Conservation (phyloP, 805 yeast species). For the Cyberlindnera lachancei region DNA sequence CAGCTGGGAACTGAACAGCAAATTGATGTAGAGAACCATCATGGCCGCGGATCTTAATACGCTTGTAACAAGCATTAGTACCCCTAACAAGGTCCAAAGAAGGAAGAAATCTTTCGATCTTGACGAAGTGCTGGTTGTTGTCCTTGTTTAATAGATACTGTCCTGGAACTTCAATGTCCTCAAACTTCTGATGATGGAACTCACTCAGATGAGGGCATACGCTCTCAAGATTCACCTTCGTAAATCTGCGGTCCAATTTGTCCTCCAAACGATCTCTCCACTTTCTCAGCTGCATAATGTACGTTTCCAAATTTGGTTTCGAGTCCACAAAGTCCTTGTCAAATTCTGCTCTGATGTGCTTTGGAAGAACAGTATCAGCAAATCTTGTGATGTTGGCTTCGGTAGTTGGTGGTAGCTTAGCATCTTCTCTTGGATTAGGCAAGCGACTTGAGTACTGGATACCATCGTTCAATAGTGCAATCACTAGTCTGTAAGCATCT, state of each 20-base stretch:
- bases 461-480: conserved; percentile 89
- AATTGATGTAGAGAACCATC: conserved; percentile 90
- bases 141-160: conserved; percentile 88
- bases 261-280: conserved; percentile 95
- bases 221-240: conserved; percentile 75
- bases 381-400: conserved; percentile 82
- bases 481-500: conserved; percentile 89
- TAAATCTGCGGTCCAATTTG: conserved; percentile 78
- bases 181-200: conserved; percentile 97
- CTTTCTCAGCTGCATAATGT: conserved; percentile 71
- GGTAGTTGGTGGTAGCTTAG: conserved; percentile 82
- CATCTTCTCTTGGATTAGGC: conserved; percentile 82
- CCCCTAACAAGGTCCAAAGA: conserved; percentile 84
- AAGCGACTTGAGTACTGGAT: conserved; percentile 82
- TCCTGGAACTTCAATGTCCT: conserved; percentile 96
- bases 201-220: conserved; percentile 93
- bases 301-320: conserved; percentile 83
- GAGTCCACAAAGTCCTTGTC: conserved; percentile 83
- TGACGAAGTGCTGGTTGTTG: conserved; percentile 81
- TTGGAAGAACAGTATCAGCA: conserved; percentile 89
- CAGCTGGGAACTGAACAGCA: conserved; percentile 97
- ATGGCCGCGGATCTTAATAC: conserved; percentile 84
- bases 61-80: conserved; percentile 80
- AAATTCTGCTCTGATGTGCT: conserved; percentile 81
- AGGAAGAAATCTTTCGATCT: conserved; percentile 89